These are phyloP conservation scores for Puccinia novopanici DNA, from an alignment of 1,284 basidiomycete genomes.

Conservation along the genomic window DNA sequence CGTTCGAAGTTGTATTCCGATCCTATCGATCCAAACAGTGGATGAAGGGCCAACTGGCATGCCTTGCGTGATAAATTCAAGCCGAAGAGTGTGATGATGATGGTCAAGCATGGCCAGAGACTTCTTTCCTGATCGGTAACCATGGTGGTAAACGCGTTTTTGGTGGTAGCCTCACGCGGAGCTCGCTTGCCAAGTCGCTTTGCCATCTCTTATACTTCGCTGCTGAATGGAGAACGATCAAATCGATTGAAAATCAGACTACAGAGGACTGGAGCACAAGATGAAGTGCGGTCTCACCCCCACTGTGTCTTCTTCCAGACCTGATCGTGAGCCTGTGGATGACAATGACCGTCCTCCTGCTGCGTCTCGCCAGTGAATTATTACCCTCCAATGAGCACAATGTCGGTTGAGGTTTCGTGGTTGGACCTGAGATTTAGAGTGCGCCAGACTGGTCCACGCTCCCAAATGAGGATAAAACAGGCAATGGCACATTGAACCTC, in stretches of 20 bases:
- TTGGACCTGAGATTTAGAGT: not conserved
- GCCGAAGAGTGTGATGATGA: slow-evolving; percentile 18
- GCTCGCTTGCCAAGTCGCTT: not conserved
- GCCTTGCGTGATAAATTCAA: not conserved
- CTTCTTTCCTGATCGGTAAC: not conserved
- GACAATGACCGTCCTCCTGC: not conserved
- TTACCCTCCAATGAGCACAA: too few relatives aligned
- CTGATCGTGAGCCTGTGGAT: too few relatives aligned
- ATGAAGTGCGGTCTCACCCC: not conserved
- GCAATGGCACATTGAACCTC: too few relatives aligned
- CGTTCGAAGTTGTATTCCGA: slow-evolving; percentile 7
- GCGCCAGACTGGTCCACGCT: not conserved
- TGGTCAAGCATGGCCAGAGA: not conserved
- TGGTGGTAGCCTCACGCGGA: not conserved
- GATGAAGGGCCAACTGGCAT: slow-evolving; percentile 27
- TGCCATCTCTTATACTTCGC: not conserved
- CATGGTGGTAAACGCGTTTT: not conserved
- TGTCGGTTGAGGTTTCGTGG: not conserved
- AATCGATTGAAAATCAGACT: too few relatives aligned
- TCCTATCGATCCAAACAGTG: slow-evolving; percentile 33
- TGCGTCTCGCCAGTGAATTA: not conserved
- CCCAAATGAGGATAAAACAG: too few relatives aligned
- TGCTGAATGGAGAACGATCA: not conserved
- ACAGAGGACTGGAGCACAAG: not conserved
- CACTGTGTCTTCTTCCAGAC: too few relatives aligned